Conservation (phyloP, 345 rosid species). For the Citrus hindsii region DNA sequence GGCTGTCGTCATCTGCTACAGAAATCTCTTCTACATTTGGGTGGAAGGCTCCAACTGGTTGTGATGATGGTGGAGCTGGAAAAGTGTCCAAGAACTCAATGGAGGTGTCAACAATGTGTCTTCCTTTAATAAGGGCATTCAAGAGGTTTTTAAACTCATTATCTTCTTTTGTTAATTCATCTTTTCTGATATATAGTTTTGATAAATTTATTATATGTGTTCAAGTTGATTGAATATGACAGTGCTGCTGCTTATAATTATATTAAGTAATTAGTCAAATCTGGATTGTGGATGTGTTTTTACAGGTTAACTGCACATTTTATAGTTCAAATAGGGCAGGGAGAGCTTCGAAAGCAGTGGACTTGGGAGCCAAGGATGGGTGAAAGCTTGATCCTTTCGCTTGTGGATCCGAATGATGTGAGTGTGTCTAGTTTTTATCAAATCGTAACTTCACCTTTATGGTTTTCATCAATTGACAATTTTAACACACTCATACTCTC, state of each 20-base stretch:
- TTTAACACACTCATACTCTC: neutral
- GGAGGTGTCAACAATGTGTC: constrained; percentile 63
- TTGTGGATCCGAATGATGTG: constrained; percentile 88
- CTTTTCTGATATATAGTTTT: constrained; percentile 11
- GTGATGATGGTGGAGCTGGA: constrained; percentile 86
- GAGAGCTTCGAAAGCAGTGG: constrained; percentile 76
- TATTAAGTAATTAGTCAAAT: neutral
- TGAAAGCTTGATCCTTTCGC: constrained; percentile 75
- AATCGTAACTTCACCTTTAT: neutral
- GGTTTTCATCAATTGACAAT: constrained; percentile 4
- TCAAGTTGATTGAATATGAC: neutral
- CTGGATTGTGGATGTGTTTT: constrained; percentile 15
- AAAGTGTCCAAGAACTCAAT: constrained; percentile 80
- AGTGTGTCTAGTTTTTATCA: constrained; percentile 8
- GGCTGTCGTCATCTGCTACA: constrained; percentile 65
- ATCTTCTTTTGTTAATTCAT: constrained; percentile 10
- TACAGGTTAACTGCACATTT: constrained; percentile 77
- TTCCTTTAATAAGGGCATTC: constrained; percentile 63
- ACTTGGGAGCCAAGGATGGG: constrained; percentile 91
- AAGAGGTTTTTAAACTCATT: constrained; percentile 51
- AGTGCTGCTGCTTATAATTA: neutral
- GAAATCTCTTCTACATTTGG: constrained; percentile 78
- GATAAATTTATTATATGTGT: constrained; percentile 10
- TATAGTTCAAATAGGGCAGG: constrained; percentile 59
- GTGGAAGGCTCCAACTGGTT: constrained; percentile 92